A percentile compares a stretch with the other conserved stretches of the same genome.
Conservation (phyloP, 306 rosid species). For the Quercus aquifolioides region DNA sequence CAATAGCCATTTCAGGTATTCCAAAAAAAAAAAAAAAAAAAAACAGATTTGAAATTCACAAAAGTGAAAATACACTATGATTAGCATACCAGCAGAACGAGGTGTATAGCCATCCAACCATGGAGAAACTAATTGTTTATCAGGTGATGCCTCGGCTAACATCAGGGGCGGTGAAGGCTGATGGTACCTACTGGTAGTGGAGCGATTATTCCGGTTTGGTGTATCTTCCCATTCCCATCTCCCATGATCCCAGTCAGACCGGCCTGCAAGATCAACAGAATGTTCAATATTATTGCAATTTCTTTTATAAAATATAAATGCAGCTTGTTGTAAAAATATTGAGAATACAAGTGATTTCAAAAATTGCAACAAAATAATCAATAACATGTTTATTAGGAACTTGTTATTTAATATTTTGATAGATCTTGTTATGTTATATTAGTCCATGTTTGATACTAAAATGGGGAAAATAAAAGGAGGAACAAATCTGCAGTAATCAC, state of each 20-base stretch:
- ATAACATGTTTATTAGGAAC: too few relatives aligned
- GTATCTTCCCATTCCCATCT: slow-evolving; percentile 98
- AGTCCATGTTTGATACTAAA: too few relatives aligned
- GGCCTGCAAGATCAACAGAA: slow-evolving; percentile 44
- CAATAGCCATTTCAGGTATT: slow-evolving; percentile 16
- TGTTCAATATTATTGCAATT: not conserved
- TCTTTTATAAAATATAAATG: not conserved
- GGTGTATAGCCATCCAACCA: slow-evolving; percentile 87
- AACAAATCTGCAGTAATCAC: too few relatives aligned
- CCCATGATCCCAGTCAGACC: slow-evolving; percentile 95
- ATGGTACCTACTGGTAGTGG: slow-evolving; percentile 55
- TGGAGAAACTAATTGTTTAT: slow-evolving; percentile 89
- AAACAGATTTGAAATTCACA: not conserved
- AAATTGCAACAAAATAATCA: too few relatives aligned
- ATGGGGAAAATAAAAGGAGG: too few relatives aligned
- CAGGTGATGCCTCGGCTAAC: slow-evolving; percentile 92
- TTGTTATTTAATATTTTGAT: too few relatives aligned
- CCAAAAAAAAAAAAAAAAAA: not conserved
- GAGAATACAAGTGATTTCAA: too few relatives aligned
- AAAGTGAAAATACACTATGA: not conserved
- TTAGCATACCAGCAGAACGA: slow-evolving; percentile 54
- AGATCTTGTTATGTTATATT: too few relatives aligned
- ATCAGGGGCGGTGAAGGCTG: slow-evolving; percentile 92
- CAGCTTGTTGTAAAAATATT: too few relatives aligned
- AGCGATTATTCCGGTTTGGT: slow-evolving; percentile 60